Evolutionary conservation across 768 basidiomycete species (phyloP), one percentile per base, ranked within the genome.

Genomic region (Peribolospora baueri): DNA sequence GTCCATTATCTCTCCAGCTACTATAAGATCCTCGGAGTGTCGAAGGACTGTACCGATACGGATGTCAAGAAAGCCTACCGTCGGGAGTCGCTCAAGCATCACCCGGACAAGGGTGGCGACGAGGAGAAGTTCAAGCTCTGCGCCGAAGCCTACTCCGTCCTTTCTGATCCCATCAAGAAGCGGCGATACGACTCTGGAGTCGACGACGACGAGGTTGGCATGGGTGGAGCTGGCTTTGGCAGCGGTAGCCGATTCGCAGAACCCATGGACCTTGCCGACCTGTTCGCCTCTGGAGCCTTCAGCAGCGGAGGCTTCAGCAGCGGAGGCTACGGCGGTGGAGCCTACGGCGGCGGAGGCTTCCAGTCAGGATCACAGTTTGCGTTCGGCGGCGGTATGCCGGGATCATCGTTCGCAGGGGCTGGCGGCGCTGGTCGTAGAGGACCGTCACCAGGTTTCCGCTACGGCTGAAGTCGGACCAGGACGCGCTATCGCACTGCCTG

Each of bases 81-180:
- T 57, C 74, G 79, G 61, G 83, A 87, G 53, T 58, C 42, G 4
- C 50, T 61, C 54, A 61, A 53, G 37, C 58, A 64, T 42, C 58
- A 57, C 57, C 66, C 63, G 14, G 65, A 65, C 57, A 66, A 84
- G 79, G 87, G 90, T 38, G 90, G 90, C 39, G 84, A 87, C 65
- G 88, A 91, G 62, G 91, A 93, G 64, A 82, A 84, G 61, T 97
- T 97, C 76, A 93, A 95, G 68, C 74, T 86, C 25, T 79, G 85
- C 40, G 77, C 72, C 0, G 86, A 87, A 67, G 83, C 84, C 3
- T 74, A 88, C 58, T 75, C 77, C 6, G 80, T 88, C 3, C 76
- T 88, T 3, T 84, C 82, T 0, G 86, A 88, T 60, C 74, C 83
- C 1, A 71, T 70, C 8, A 51, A 59, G 36, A 43, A 60, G 4